Evolutionary conservation across 129 eudicot species (phyloP).

Genomic region (Lonicera japonica): DNA sequence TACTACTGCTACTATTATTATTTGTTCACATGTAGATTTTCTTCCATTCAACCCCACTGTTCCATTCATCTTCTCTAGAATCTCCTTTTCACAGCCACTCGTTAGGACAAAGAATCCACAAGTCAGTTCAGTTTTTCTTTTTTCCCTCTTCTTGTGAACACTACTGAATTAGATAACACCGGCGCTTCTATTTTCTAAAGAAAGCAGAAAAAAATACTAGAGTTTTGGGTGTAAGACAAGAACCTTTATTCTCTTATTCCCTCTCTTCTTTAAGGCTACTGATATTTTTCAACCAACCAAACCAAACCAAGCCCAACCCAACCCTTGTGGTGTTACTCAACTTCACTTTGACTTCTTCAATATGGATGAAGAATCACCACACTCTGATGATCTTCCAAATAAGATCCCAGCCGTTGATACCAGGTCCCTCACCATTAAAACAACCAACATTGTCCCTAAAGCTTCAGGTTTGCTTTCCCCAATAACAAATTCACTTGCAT

Average conservation of each 20-base stretch:
- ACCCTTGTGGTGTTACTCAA: too few relatives aligned
- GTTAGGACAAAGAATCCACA: conserved; percentile 36
- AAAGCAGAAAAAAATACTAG: conserved; percentile 11
- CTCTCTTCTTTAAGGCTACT: too few relatives aligned
- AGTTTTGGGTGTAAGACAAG: neutral
- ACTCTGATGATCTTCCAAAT: conserved; percentile 5
- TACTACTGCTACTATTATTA: too few relatives aligned
- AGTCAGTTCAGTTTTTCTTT: conserved; percentile 23
- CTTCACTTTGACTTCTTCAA: conserved; percentile 2
- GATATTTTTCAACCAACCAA: neutral
- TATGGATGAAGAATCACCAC: conserved; percentile 42
- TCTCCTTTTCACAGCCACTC: conserved; percentile 19
- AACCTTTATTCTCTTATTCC: too few relatives aligned
- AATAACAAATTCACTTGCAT: conserved; percentile 32
- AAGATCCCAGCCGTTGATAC: conserved; percentile 37
- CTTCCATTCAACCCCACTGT: conserved; percentile 34
- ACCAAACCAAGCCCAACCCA: too few relatives aligned
- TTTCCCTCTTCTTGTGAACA: conserved; percentile 15
- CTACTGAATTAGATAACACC: conserved; percentile 3
- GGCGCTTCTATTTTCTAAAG: neutral
- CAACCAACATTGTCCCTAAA: conserved; percentile 32
- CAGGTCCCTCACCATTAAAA: conserved; percentile 59
- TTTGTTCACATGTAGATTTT: conserved; percentile 34
- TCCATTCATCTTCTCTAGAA: conserved; percentile 46
- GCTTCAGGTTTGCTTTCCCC: conserved; percentile 18